phyloP scores from a whole-genome alignment of 2,329 filamentous ascomycete species.

The Setomelanomma holmii region DNA sequence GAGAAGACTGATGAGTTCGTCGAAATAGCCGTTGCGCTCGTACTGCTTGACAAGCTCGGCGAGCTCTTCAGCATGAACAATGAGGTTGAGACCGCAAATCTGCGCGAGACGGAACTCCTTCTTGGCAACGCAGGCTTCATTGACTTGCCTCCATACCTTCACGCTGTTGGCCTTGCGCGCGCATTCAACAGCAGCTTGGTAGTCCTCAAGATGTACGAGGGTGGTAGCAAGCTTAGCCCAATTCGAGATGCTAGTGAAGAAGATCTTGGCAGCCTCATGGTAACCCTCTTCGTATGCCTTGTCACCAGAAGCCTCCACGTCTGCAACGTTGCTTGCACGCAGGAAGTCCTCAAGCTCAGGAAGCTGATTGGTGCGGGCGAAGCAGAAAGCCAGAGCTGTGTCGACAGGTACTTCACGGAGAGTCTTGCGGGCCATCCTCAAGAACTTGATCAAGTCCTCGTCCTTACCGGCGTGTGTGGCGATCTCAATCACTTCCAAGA shows the following conservation, averaged over 20 bases:
- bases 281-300: constrained; percentile 95
- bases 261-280: constrained; percentile 97
- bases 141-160: constrained; percentile 99
- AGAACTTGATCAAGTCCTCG: constrained; percentile 93
- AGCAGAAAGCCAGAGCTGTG: constrained; percentile 92
- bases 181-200: constrained; percentile 96
- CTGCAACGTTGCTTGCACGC: constrained; percentile 88
- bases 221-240: constrained; percentile 99
- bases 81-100: constrained; percentile 97
- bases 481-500: constrained; percentile 94
- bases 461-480: constrained; percentile 96
- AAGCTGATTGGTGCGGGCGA: constrained; percentile 88
- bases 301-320: constrained; percentile 96
- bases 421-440: constrained; percentile 97
- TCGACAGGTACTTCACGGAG: constrained; percentile 92
- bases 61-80: constrained; percentile 95
- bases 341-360: constrained; percentile 96
- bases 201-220: constrained; percentile 94
- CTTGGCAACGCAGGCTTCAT: constrained; percentile 93
- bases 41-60: constrained; percentile 94
- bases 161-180: constrained; percentile 98
- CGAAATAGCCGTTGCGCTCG: constrained; percentile 96
- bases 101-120: constrained; percentile 99
- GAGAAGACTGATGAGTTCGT: constrained; percentile 92
- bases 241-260: constrained; percentile 97